Evolutionary conservation across 2,329 filamentous ascomycete genomes (phyloP), one percentile per base, ranked within the genome.

Genomic region (Chalaropsis thielavioides): DNA sequence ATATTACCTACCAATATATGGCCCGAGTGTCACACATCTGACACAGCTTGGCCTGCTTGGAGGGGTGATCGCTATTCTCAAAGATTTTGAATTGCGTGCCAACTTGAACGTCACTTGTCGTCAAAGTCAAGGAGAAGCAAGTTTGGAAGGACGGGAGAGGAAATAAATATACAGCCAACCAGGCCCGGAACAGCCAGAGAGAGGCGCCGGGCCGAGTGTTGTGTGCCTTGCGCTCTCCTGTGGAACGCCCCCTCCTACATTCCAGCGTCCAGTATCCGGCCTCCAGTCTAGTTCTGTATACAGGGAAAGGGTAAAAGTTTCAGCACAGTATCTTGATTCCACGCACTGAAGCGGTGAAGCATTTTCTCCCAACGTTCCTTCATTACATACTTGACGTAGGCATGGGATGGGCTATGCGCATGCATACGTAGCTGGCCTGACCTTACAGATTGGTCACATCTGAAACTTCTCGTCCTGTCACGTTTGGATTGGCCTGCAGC

Each of bases 291-390:
- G 51, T 4, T 17, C 17, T 58, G 24, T 27, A 17, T 17, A 15
- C 19, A 19, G 41, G 8, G 24, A 46, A 19, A 27, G 17, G 38
- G 60, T 31, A 46, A 62, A 62, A 62, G 60, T 62, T 62, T 62
- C 41, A 62, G 31, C 60, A 62, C 60, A 62, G 60, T 62, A 62
- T 46, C 60, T 62, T 7, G 44, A 44, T 62, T 35, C 24, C 60
- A 62, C 60, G 41, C 60, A 62, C 60, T 62, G 19, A 62, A 62
- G 60, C 60, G 60, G 60, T 62, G 60, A 46, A 35, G 44, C 17
- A 62, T 15, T 43, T 13, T 24, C n/a, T 17, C 51, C 51, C 51
- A 58, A 58, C 51, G 24, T 35, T 58, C 51, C 51, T n/a, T 58
- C 13, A 58, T 58, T 58, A 58, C 51, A 58, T 35, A 27, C 51